Evolutionary conservation across 306 rosid genomes (phyloP).

Genomic region (Dryas drummondii): DNA sequence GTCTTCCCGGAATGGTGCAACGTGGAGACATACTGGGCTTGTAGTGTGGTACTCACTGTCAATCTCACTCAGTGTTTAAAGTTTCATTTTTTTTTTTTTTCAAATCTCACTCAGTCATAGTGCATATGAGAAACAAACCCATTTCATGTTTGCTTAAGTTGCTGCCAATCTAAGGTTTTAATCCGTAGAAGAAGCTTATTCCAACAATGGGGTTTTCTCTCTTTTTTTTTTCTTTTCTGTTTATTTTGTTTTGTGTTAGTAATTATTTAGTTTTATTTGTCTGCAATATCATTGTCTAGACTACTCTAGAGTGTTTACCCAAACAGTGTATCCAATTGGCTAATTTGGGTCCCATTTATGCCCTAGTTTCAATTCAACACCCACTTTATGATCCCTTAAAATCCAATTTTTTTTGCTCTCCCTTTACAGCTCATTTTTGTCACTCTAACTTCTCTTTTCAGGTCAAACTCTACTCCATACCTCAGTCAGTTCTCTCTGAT

Average conservation of each 20-base stretch:
- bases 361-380: conserved; percentile 36
- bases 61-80: not conserved
- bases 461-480: conserved; percentile 9
- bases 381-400: conserved; percentile 29
- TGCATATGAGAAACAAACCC: conserved; percentile 11
- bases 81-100: not conserved
- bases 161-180: conserved; percentile 2
- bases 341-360: conserved; percentile 53
- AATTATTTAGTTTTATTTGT: not conserved
- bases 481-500: conserved; percentile 1
- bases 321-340: conserved; percentile 21
- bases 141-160: not conserved
- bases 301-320: not conserved
- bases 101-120: conserved; percentile 22
- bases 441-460: conserved; percentile 4
- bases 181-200: conserved; percentile 11
- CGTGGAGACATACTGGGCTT: not conserved
- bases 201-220: not conserved
- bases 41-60: conserved; percentile 3
- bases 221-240: conserved; percentile 3
- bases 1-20: too few relatives aligned
- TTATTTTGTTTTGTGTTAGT: not conserved
- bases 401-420: not conserved
- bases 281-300: conserved; percentile 16
- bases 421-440: conserved; percentile 30